Conservation (phyloP, 148 eudicot species). For the Polygonum maritimum region DNA sequence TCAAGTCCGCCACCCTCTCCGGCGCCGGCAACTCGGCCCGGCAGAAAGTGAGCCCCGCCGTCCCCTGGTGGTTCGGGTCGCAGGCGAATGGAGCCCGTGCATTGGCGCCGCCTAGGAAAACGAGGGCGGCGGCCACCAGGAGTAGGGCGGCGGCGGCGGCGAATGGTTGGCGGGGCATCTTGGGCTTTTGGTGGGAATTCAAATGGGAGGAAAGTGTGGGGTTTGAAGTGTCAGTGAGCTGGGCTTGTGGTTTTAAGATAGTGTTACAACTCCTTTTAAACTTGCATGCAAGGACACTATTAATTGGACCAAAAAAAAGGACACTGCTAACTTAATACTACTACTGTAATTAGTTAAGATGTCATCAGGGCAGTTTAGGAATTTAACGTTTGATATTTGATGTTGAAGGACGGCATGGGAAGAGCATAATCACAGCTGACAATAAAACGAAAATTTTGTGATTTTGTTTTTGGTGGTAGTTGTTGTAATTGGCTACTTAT, state of each 20-base stretch:
- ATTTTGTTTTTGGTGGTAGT: too few species aligned
- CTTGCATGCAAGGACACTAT: background rate
- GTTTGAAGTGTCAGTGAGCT: background rate
- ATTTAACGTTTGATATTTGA: background rate
- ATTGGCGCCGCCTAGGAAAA: background rate
- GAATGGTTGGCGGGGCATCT: slow-evolving; percentile 3
- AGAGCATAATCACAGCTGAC: too few species aligned
- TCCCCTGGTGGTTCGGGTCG: slow-evolving; percentile 31
- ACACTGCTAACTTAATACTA: background rate
- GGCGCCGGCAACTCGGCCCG: slow-evolving; percentile 18
- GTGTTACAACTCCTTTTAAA: background rate
- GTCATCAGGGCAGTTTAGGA: background rate
- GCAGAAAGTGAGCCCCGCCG: slow-evolving; percentile 42
- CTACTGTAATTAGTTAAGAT: background rate
- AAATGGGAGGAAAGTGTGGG: background rate
- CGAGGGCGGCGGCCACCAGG: slow-evolving; percentile 2
- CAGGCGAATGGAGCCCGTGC: slow-evolving; percentile 56
- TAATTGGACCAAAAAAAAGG: background rate
- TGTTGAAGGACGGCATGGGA: too few species aligned
- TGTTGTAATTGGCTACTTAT: too few species aligned
- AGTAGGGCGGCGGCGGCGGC: slow-evolving; percentile 1
- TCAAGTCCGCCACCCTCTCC: slow-evolving; percentile 57
- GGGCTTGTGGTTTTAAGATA: background rate
- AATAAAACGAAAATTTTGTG: too few species aligned
- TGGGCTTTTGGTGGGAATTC: background rate